Base-by-base conservation (phyloP, 1,284 basidiomycete genomes). In the Apiotrichum gamsii region DNA sequence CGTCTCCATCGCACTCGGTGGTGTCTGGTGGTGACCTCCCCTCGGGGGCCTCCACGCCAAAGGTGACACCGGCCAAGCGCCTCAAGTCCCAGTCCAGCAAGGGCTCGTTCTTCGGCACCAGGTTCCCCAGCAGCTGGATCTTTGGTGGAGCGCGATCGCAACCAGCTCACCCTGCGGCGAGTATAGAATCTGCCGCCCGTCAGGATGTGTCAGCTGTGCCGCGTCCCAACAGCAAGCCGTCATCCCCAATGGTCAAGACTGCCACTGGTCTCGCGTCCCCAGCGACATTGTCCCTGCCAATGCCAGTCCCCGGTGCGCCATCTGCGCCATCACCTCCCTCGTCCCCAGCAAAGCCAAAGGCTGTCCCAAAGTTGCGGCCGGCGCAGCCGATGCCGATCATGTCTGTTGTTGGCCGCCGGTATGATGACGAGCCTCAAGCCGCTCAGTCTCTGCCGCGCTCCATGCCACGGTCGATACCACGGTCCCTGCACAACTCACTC, bases 381-480 rank as follows among this genome's bases (percentile, higher is more conserved):
- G 60, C 67, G 8, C 65, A 67, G 40, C 67, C 67, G 4, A 25
- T 69, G 14, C 62, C 67, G 13, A 69, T 69, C 21, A 52, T 53
- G 9, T 43, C 61, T 2, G 34, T 42, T n/a, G 41, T 50, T 0
- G 48, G 42, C 5, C 55, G 59, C 1, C 25, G 47, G 20, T 40
- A 44, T 5, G 61, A 64, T 20, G 62, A 64, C 6, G 64, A 65
- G 14, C 16, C 49, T 19, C 56, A 54, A 1, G 28, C 54, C 16
- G 47, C 42, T 49, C 45, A 43, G 2, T 54, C 52, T 8, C 34
- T 51, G 3, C 46, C 52, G 3, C 46, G 44, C 8, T 55, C 53
- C 1, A 23, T 55, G 5, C 46, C 49, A 9, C 39, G 47, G 3
- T 55, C 53, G 1, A 19, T 48, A 8, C 52, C 52, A 1, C 37